phyloP scores from a whole-genome alignment of 2,329 filamentous ascomycete genomes.

The Lachnellula occidentalis region DNA sequence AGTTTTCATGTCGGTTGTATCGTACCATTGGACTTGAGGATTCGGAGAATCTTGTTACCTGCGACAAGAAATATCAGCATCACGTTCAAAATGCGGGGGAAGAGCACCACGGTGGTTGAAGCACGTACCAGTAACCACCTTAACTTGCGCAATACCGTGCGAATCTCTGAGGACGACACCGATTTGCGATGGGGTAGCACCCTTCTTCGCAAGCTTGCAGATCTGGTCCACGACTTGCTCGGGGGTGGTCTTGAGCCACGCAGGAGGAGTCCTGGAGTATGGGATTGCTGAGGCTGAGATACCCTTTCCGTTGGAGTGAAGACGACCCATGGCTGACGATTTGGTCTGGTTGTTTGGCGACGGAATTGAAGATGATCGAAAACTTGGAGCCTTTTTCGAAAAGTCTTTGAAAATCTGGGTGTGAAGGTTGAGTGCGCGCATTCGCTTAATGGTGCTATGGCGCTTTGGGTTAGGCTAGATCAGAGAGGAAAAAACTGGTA shows the following conservation, averaged over 20 bases:
- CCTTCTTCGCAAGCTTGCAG: conserved; percentile 98
- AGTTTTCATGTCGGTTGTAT: conserved; percentile 31
- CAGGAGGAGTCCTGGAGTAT: conserved; percentile 87
- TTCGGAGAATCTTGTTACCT: conserved; percentile 99
- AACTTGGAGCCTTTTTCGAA: background rate
- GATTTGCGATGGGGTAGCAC: conserved; percentile 96
- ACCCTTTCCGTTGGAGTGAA: conserved; percentile 99
- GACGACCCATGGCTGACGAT: conserved; percentile 73
- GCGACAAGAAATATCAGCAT: conserved; percentile 36
- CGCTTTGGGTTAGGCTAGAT: no score
- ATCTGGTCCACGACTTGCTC: conserved; percentile 99
- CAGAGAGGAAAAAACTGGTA: no score
- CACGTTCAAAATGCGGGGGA: conserved; percentile 6
- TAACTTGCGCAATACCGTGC: conserved; percentile 97
- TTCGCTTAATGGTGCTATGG: no score
- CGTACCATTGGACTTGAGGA: conserved; percentile 97
- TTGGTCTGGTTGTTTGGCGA: conserved; percentile 10
- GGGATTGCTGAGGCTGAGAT: conserved; percentile 94
- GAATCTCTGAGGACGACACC: conserved; percentile 97
- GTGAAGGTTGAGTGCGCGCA: background rate
- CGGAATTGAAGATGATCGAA: background rate
- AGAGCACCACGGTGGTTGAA: background rate
- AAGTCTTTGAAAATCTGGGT: background rate
- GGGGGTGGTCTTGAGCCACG: conserved; percentile 98
- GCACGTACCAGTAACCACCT: conserved; percentile 84